Evolutionary conservation across 352 stramenopile genomes (phyloP).

Genomic region (Peronospora farinosa): DNA sequence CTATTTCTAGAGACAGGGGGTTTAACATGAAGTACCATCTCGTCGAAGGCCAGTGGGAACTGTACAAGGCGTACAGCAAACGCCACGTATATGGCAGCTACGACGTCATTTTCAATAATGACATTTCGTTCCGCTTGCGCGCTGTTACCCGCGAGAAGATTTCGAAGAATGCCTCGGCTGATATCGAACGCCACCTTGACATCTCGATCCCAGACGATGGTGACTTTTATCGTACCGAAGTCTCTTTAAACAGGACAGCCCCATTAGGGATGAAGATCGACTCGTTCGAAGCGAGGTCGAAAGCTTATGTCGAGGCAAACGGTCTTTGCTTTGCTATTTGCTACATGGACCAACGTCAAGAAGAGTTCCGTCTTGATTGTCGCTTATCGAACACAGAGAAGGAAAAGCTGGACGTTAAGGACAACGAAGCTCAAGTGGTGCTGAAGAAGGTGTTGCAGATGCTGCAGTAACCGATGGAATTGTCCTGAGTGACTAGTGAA

Average conservation of each 20-base stretch:
- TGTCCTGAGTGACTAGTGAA: too few relatives aligned
- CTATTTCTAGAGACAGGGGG: slow-evolving; percentile 1
- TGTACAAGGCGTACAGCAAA: slow-evolving; percentile 10
- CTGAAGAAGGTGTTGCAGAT: slow-evolving; percentile 28
- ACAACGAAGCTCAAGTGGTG: slow-evolving; percentile 25
- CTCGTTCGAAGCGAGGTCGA: slow-evolving; percentile 18
- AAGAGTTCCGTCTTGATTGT: slow-evolving; percentile 35
- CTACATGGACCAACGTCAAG: slow-evolving; percentile 23
- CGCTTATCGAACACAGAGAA: slow-evolving; percentile 16
- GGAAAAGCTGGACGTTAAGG: slow-evolving; percentile 12
- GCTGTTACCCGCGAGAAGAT: slow-evolving; percentile 19
- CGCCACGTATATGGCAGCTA: slow-evolving; percentile 23
- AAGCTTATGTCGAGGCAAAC: slow-evolving; percentile 16
- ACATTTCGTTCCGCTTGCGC: slow-evolving; percentile 30
- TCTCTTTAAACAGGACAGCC: slow-evolving; percentile 12
- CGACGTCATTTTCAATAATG: slow-evolving; percentile 30
- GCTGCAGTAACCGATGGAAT: not conserved
- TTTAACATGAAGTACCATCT: slow-evolving; percentile 41
- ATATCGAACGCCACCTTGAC: slow-evolving; percentile 22
- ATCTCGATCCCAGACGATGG: slow-evolving; percentile 14
- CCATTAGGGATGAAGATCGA: slow-evolving; percentile 22
- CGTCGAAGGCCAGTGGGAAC: slow-evolving; percentile 30
- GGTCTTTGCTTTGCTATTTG: slow-evolving; percentile 22
- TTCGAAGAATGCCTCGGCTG: slow-evolving; percentile 2
- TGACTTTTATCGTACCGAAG: slow-evolving; percentile 24